These are phyloP conservation scores for Xylariaceae sp. DNA, from an alignment of 2,329 filamentous ascomycete genomes.

Conservation along the genomic window DNA sequence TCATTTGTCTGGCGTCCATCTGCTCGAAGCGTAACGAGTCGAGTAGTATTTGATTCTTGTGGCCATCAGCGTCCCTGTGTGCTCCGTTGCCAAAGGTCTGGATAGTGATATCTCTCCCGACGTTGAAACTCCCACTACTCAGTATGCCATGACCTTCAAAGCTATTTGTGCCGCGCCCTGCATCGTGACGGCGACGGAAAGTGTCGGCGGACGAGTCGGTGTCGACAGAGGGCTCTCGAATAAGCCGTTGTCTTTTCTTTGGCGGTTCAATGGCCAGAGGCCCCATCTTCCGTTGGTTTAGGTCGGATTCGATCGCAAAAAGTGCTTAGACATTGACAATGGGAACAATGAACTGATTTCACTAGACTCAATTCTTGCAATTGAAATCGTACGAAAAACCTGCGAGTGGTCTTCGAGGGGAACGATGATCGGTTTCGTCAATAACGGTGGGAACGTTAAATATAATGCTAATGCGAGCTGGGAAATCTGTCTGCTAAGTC, in stretches of 20 bases:
- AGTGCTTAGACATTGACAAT: too few species aligned
- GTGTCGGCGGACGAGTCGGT: not conserved
- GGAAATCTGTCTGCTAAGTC: too few species aligned
- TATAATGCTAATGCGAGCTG: too few species aligned
- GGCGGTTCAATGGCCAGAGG: not conserved
- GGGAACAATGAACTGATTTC: too few species aligned
- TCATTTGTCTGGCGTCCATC: conserved; percentile 18
- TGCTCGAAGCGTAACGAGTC: conserved; percentile 19
- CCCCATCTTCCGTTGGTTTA: not conserved
- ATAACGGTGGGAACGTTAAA: too few species aligned
- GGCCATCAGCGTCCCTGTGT: not conserved
- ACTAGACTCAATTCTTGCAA: too few species aligned
- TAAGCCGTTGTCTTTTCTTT: not conserved
- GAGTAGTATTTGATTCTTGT: not conserved
- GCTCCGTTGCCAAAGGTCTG: not conserved
- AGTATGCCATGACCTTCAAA: conserved; percentile 2
- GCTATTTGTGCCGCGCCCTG: not conserved
- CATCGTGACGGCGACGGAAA: too few species aligned
- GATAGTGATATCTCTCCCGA: not conserved
- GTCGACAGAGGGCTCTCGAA: not conserved
- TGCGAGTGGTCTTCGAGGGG: too few species aligned
- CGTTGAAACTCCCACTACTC: not conserved
- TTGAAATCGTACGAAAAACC: too few species aligned
- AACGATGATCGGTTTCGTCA: too few species aligned
- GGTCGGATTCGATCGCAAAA: not conserved